phyloP scores from a whole-genome alignment of 208 protist species.

The Leishmania major region DNA sequence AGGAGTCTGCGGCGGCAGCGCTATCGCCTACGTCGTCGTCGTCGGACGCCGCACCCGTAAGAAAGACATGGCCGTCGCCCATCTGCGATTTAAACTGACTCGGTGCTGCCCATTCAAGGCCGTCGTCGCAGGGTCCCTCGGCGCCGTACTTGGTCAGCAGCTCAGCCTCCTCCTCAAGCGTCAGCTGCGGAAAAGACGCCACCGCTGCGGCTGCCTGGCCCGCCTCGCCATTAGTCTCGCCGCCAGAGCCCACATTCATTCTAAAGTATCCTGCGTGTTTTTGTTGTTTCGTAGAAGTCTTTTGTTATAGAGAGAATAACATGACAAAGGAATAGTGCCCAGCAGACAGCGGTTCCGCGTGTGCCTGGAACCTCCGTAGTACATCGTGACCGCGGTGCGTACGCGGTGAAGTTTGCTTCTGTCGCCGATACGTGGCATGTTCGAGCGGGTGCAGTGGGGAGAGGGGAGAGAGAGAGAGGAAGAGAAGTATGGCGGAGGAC shows the following conservation, averaged over 20 bases:
- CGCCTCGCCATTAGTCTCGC: background rate
- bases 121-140: slow-evolving; percentile 49
- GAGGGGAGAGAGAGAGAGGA: background rate
- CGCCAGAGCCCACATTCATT: slow-evolving; percentile 29
- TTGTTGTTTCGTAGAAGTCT: no score
- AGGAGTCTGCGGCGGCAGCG: background rate
- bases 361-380: background rate
- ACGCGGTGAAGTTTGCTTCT: background rate
- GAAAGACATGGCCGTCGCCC: slow-evolving; percentile 64
- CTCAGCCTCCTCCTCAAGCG: slow-evolving; percentile 59
- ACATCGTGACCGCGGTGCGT: background rate
- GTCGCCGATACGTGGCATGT: background rate
- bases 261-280: no score
- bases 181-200: slow-evolving; percentile 18
- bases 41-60: slow-evolving; percentile 45
- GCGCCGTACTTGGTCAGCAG: slow-evolving; percentile 81
- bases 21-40: slow-evolving; percentile 11
- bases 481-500: background rate
- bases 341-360: background rate
- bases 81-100: slow-evolving; percentile 70
- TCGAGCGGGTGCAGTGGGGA: background rate
- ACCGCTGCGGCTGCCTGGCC: background rate
- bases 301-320: background rate
- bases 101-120: slow-evolving; percentile 39
- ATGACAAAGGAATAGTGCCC: background rate